phyloP scores from a whole-genome alignment of 129 eudicot genomes.

The Glebionis coronaria region DNA sequence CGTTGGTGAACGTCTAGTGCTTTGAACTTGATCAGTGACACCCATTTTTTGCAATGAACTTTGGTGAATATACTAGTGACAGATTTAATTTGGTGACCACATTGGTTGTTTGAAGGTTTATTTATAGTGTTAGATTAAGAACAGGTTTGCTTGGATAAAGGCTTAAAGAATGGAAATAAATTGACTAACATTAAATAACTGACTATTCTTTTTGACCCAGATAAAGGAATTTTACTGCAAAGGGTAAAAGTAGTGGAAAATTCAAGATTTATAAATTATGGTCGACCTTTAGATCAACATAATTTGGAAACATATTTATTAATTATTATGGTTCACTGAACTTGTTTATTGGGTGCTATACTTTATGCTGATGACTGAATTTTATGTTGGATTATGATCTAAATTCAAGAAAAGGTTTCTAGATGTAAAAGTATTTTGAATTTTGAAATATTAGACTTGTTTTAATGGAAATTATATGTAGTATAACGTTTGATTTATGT shows the following conservation, averaged over 20 bases:
- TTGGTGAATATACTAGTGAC: slow-evolving; percentile 12
- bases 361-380: background rate
- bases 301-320: background rate
- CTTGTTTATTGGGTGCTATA: background rate
- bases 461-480: too few relatives aligned
- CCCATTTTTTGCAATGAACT: slow-evolving; percentile 12
- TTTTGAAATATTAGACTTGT: too few relatives aligned
- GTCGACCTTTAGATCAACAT: slow-evolving; percentile 22
- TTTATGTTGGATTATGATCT: background rate
- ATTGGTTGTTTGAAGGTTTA: slow-evolving; percentile 19
- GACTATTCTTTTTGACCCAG: slow-evolving; percentile 27
- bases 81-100: slow-evolving; percentile 14
- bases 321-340: background rate
- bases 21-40: slow-evolving; percentile 30
- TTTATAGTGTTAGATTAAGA: slow-evolving; percentile 30
- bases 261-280: slow-evolving; percentile 28
- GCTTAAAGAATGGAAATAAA: slow-evolving; percentile 14
- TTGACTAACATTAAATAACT: slow-evolving; percentile 5
- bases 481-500: too few relatives aligned
- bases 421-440: background rate
- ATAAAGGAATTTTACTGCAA: slow-evolving; percentile 12
- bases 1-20: slow-evolving; percentile 21
- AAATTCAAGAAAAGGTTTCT: background rate
- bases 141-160: slow-evolving; percentile 17
- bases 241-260: slow-evolving; percentile 15